Evolutionary conservation across 1,139 yeast genomes (phyloP).

Genomic region (Geotrichum aggregatum): DNA sequence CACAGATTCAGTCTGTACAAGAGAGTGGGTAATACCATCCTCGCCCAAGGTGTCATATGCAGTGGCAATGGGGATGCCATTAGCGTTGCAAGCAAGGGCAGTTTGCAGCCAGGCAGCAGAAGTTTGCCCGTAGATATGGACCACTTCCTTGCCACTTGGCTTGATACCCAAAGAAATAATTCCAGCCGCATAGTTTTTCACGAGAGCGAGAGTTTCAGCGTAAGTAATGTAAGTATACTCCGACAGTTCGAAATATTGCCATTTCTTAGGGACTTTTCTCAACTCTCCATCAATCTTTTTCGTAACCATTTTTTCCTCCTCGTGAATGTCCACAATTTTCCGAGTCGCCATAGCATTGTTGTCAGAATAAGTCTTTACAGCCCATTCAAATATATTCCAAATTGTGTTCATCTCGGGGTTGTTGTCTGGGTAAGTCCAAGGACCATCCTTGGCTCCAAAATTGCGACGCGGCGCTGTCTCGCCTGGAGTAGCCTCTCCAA

Average conservation of each 20-base stretch:
- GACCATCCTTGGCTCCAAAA: slow-evolving; percentile 52
- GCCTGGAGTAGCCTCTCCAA: slow-evolving; percentile 75
- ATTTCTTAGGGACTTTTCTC: slow-evolving; percentile 68
- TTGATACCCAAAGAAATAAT: slow-evolving; percentile 67
- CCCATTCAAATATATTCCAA: slow-evolving; percentile 65
- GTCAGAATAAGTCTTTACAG: slow-evolving; percentile 54
- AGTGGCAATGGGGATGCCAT: slow-evolving; percentile 82
- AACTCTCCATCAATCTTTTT: slow-evolving; percentile 77
- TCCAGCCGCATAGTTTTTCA: slow-evolving; percentile 67
- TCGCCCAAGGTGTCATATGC: slow-evolving; percentile 97
- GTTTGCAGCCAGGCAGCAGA: slow-evolving; percentile 89
- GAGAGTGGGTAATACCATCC: slow-evolving; percentile 81
- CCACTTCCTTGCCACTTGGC: slow-evolving; percentile 56
- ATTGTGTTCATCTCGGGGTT: slow-evolving; percentile 49
- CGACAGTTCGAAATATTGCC: slow-evolving; percentile 81
- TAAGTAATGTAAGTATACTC: slow-evolving; percentile 65
- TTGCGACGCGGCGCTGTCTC: slow-evolving; percentile 92
- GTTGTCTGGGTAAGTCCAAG: slow-evolving; percentile 38
- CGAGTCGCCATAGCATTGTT: slow-evolving; percentile 74
- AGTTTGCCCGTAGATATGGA: slow-evolving; percentile 81
- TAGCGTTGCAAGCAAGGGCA: slow-evolving; percentile 71
- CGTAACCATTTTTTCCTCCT: slow-evolving; percentile 68
- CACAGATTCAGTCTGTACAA: slow-evolving; percentile 71
- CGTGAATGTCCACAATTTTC: slow-evolving; percentile 64
- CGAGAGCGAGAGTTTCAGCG: slow-evolving; percentile 50